Evolutionary conservation across 202 grass and related monocot species (phyloP).

Genomic region (Zoysia matrella): DNA sequence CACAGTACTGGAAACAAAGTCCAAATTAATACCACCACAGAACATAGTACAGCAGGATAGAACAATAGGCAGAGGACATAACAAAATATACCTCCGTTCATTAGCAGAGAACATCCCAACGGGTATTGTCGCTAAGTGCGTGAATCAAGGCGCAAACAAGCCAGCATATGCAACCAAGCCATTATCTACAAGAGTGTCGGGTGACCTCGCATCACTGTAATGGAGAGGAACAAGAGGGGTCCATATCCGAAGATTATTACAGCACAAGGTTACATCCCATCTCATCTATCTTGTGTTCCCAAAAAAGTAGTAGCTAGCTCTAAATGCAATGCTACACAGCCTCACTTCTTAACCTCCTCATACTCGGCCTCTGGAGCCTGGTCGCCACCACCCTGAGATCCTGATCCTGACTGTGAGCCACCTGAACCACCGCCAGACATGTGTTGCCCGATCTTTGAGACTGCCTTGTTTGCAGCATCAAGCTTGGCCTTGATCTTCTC

Average conservation of each 20-base stretch:
- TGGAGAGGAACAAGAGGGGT: background rate
- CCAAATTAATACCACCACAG: background rate
- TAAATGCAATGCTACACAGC: background rate
- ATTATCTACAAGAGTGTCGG: background rate
- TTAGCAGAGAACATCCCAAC: constrained; percentile 10
- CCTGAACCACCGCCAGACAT: constrained; percentile 61
- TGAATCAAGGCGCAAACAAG: background rate
- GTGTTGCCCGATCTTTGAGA: constrained; percentile 76
- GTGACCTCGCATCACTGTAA: background rate
- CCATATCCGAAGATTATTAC: constrained; percentile 50
- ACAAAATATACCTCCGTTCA: background rate
- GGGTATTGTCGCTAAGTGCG: background rate
- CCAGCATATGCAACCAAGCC: background rate
- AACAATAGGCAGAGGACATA: background rate
- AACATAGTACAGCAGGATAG: background rate
- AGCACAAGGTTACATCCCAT: background rate
- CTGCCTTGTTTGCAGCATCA: constrained; percentile 66
- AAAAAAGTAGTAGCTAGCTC: constrained; percentile 14
- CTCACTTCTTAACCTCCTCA: too few species aligned
- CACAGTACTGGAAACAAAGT: background rate
- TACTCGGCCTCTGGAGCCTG: too few species aligned
- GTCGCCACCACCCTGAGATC: constrained; percentile 39
- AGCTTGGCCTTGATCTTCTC: constrained; percentile 70
- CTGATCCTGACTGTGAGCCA: constrained; percentile 48
- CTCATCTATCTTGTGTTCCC: constrained; percentile 20